Evolutionary conservation across 2,329 filamentous ascomycete genomes (phyloP), one percentile per base, ranked within the genome.

Genomic region (Didymella glomerata): DNA sequence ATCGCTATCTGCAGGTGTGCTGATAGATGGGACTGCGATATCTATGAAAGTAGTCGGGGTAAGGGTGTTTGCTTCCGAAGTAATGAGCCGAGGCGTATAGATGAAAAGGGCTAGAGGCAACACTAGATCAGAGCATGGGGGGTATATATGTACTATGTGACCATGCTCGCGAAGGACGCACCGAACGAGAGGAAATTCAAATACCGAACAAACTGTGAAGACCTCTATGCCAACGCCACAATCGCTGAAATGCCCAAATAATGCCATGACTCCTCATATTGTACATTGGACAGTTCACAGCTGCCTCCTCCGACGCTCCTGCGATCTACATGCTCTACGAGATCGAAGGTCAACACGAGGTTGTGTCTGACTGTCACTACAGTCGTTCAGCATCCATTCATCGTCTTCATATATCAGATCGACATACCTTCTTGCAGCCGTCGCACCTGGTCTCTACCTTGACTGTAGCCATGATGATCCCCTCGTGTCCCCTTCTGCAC

Each of bases 401-500:
- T 16, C 11, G 22, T 4, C 10, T 11, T 30, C 1, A 0, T 3
- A 20, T 11, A 20, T 20, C 32, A 20, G 14, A 2, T 22, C 3
- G 4, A 18, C 40, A 14, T 60, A 73, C 72, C 63, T 69, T 68
- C 30, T 55, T 66, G 55, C 74, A 76, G 1, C 36, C 46, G n/a
- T 32, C 36, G 50, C 74, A 76, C 4, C 58, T 41, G 14, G 67
- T 68, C 47, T 76, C 74, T 1, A 76, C 53, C 44, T 72, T 73
- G 44, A 76, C 62, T 0, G 68, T 72, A 0, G 69, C 69, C 18
- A 72, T 58, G 24, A 76, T 76, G 8, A 65, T 65, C 1, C 74
- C 74, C 30, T 74, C 70, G 4, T 72, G 63, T 4, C 73, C 73
- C 14, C 68, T 52, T 1, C 66, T 64, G 27, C 74, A 76, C 47